Evolutionary conservation across 2,329 filamentous ascomycete genomes (phyloP), one percentile per base, ranked within the genome.

Genomic region (Ambrosiella beaveri): DNA sequence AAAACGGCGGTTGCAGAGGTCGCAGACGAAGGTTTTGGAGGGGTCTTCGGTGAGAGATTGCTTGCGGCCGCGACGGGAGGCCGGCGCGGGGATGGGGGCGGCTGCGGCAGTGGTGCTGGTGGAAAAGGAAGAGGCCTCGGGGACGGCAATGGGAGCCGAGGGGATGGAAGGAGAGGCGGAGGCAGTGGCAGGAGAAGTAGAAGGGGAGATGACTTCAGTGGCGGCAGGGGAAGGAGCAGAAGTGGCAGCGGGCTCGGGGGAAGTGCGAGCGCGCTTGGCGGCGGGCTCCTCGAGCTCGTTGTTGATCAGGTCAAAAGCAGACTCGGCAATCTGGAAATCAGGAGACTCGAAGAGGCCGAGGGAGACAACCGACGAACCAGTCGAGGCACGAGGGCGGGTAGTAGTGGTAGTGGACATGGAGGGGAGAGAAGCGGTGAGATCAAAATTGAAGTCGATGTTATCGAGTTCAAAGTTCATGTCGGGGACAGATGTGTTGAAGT

Each of bases 41-140:
- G 93, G 93, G 66, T 98, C 93, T 67, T 97, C 93, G 4, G 93
- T 97, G 65, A 97, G 73, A 1, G 93, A 97, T 74, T 98, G 93
- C 82, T 98, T 98, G 71, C 93, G 90, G 61, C 93, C 93, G 61
- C 93, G 90, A 63, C 93, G 90, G 72, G 88, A 95, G 64, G 86
- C 80, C 8, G 85, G 85, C 7, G 75, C 73, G 2, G 77, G 73
- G 1, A 72, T 50, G 63, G 70, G 64, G 59, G 68, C 64, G 72
- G 67, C 71, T 68, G 64, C 70, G 64, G 69, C 65, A 7, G 69
- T 71, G 44, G 68, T 68, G 19, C 68, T 70, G 11, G 70, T 68
- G 15, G 65, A 67, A n/a, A 65, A 68, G 54, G 66, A 65, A 1
- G 67, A 68, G 40, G 68, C 66, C 19, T 19, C 35, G 58, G 74